Evolutionary conservation across 1,139 yeast genomes (phyloP).

Genomic region (Pneumocystis sp.): DNA sequence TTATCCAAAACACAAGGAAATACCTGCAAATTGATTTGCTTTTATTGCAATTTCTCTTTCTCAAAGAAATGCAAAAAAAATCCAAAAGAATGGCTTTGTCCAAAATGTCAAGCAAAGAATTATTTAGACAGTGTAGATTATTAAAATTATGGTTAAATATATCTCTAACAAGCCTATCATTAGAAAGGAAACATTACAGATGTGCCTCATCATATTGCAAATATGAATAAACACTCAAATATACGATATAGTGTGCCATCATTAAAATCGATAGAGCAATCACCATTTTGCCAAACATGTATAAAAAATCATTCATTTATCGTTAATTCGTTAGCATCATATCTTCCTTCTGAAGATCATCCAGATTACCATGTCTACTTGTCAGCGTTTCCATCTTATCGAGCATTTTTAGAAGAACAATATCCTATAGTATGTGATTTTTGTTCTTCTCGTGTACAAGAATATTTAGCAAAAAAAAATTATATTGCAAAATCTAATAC

Average conservation of each 20-base stretch:
- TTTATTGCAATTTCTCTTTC: constrained; percentile 3
- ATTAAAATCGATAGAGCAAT: neutral
- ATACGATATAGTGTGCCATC: neutral
- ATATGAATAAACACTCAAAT: neutral
- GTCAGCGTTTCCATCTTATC: constrained; percentile 10
- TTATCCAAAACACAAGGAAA: neutral
- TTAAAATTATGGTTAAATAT: neutral
- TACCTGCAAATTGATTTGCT: neutral
- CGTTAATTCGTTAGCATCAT: constrained; percentile 13
- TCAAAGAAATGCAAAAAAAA: neutral
- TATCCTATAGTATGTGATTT: constrained; percentile 14
- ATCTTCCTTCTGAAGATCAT: constrained; percentile 13
- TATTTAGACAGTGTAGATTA: constrained; percentile 6
- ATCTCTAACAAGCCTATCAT: neutral
- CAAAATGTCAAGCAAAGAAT: constrained; percentile 13
- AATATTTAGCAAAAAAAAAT: constrained; percentile 13
- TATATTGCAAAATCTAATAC: constrained; percentile 15
- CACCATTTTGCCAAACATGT: constrained; percentile 16
- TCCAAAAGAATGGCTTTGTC: constrained; percentile 13
- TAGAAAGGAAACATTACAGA: constrained; percentile 9
- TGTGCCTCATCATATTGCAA: constrained; percentile 4
- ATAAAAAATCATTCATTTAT: constrained; percentile 14
- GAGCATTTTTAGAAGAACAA: constrained; percentile 12
- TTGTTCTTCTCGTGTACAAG: constrained; percentile 12
- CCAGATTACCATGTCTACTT: constrained; percentile 12